Conservation (phyloP, 495 filamentous ascomycete species). For the Articulospora tetracladia region DNA sequence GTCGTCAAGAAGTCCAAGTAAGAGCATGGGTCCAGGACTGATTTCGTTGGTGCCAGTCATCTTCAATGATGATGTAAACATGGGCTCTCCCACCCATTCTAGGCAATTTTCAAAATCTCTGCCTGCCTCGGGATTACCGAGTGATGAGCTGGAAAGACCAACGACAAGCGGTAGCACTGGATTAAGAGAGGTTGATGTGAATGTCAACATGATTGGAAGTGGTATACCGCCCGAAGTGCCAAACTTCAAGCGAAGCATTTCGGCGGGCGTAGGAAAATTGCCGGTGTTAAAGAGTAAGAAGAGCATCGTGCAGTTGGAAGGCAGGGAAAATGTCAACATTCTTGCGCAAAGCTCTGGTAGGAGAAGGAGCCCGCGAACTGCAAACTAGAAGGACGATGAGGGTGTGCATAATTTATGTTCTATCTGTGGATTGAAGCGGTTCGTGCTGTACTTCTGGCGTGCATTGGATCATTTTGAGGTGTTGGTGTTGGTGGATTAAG, state of each 20-base stretch:
- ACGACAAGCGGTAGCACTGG: slow-evolving; percentile 39
- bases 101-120: slow-evolving; percentile 3
- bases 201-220: slow-evolving; percentile 30
- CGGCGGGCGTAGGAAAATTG: slow-evolving; percentile 33
- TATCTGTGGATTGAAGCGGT: neutral
- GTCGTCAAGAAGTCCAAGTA: slow-evolving; percentile 14
- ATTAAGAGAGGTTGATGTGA: slow-evolving; percentile 53
- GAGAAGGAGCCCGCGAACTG: slow-evolving; percentile 47
- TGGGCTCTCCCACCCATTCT: neutral
- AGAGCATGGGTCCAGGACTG: slow-evolving; percentile 5
- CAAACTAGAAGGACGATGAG: neutral
- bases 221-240: slow-evolving; percentile 48
- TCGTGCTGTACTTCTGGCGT: neutral
- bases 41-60: slow-evolving; percentile 20
- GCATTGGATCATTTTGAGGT: neutral
- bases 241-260: slow-evolving; percentile 42
- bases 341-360: slow-evolving; percentile 37
- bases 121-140: neutral
- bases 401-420: neutral
- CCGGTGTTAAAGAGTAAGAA: slow-evolving; percentile 44
- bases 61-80: slow-evolving; percentile 14
- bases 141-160: slow-evolving; percentile 22
- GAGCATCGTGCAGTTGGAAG: slow-evolving; percentile 43
- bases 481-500: neutral
- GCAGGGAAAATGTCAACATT: slow-evolving; percentile 53